These are phyloP conservation scores for Thymus quinquecostatus DNA, from an alignment of 257 asterid species.

Conservation along the genomic window DNA sequence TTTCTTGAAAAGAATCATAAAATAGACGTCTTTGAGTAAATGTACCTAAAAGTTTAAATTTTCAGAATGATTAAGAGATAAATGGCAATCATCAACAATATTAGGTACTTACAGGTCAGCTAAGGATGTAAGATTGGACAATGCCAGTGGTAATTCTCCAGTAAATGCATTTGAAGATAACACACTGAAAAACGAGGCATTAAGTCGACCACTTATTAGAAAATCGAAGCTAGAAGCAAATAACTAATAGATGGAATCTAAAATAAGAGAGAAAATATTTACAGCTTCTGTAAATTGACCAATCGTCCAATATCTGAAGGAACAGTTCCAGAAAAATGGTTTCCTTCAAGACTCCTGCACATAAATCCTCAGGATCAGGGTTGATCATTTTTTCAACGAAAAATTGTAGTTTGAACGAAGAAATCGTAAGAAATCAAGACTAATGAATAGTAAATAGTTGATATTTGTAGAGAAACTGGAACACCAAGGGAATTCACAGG, in stretches of 20 bases:
- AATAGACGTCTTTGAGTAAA: background rate
- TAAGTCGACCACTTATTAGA: conserved; percentile 20
- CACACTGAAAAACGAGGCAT: conserved; percentile 42
- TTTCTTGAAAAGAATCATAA: background rate
- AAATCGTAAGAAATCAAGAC: conserved; percentile 3
- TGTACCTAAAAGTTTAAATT: background rate
- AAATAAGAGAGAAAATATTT: conserved; percentile 30
- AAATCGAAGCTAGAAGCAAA: conserved; percentile 13
- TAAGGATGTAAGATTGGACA: conserved; percentile 67
- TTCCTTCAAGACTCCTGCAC: conserved; percentile 89
- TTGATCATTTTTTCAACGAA: background rate
- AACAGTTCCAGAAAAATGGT: conserved; percentile 68
- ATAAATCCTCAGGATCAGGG: conserved; percentile 29
- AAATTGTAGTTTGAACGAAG: background rate
- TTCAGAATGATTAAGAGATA: background rate
- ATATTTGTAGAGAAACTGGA: background rate
- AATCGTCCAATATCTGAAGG: conserved; percentile 69
- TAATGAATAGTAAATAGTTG: conserved; percentile 9
- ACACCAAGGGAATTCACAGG: background rate
- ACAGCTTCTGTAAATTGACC: conserved; percentile 78
- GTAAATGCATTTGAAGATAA: conserved; percentile 78
- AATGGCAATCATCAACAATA: conserved; percentile 5
- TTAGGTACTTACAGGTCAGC: conserved; percentile 65
- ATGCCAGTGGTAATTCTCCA: conserved; percentile 59
- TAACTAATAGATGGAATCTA: conserved; percentile 3